These are phyloP conservation scores for Monilinia fructicola DNA, from an alignment of 2,329 filamentous ascomycete genomes.

Conservation along the genomic window DNA sequence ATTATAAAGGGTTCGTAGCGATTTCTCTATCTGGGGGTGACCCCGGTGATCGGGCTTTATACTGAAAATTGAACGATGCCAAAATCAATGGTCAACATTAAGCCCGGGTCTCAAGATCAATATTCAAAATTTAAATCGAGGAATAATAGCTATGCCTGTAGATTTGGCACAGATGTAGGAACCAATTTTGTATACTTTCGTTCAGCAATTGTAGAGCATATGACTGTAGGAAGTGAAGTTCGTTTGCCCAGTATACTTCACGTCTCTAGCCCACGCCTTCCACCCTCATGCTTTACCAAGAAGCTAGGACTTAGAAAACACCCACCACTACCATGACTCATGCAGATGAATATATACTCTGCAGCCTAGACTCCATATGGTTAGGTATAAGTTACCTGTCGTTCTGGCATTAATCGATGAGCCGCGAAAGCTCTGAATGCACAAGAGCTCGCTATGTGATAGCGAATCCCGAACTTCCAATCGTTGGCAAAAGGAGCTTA, in stretches of 20 bases:
- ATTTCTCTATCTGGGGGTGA: no score
- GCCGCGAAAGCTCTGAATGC: neutral
- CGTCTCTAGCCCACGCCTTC: neutral
- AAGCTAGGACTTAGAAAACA: neutral
- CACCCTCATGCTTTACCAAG: neutral
- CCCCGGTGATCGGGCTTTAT: no score
- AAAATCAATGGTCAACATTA: neutral
- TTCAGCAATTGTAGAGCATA: neutral
- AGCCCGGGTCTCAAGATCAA: neutral
- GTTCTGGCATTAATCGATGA: neutral
- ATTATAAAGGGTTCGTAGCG: neutral
- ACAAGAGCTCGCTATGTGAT: neutral
- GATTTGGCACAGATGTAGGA: neutral
- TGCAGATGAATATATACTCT: neutral
- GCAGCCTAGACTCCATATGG: neutral
- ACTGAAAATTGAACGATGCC: neutral
- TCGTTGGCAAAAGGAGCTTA: neutral
- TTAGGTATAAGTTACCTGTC: neutral
- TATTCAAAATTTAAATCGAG: neutral
- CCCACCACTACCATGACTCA: neutral
- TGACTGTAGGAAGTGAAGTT: neutral
- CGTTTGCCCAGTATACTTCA: neutral
- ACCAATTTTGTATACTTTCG: neutral
- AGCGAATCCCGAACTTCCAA: neutral
- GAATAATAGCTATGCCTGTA: neutral